Evolutionary conservation across 2,329 filamentous ascomycete species (phyloP), one percentile per base, ranked within the genome.

Genomic region (Plectosphaerella plurivora): DNA sequence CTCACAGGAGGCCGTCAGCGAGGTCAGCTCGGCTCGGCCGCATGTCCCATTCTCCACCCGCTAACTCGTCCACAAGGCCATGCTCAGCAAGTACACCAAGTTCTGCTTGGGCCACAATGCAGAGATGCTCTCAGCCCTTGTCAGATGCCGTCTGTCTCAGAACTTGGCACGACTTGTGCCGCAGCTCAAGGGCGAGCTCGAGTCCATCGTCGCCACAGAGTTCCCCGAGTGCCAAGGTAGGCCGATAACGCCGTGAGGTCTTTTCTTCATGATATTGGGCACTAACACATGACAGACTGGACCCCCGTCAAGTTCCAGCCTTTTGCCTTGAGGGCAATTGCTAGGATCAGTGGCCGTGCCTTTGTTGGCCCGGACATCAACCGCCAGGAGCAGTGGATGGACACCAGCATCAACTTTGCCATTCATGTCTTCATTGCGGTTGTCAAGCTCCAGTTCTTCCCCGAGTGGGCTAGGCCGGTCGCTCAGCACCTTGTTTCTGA

Each of bases 371-470:
- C 72, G 3, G 64, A 69, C 14, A 67, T 82, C 51, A 79, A 74
- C 58, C 77, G 78, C 16, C 67, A 75, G 41, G 73, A 80, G 57
- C 68, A 73, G 53, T 83, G 80, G 80, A 73, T 82, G 67, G 67
- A 75, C 47, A 74, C 75, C 18, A 72, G 71, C 63, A 69, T 78
- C 63, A 72, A 77, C 62, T 81, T 76, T 59, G 74, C 76, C 48
- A 63, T 76, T 20, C 70, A 78, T 55, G 69, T 76, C 54, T 74
- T 82, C 61, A 63, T 73, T 59, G 69, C 74, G 46, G 66, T 76
- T 47, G 61, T 77, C 51, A 71, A 77, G 58, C 68, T 85, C 39
- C 76, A 79, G 55, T 71, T 78, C 58, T 77, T 79, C 52, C 76
- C 76, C 2, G 68, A 69, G 11, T 78, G 76, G 74, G 65, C 74